These are phyloP conservation scores for Cordia subcordata DNA, from an alignment of 257 asterid species.

Conservation along the genomic window DNA sequence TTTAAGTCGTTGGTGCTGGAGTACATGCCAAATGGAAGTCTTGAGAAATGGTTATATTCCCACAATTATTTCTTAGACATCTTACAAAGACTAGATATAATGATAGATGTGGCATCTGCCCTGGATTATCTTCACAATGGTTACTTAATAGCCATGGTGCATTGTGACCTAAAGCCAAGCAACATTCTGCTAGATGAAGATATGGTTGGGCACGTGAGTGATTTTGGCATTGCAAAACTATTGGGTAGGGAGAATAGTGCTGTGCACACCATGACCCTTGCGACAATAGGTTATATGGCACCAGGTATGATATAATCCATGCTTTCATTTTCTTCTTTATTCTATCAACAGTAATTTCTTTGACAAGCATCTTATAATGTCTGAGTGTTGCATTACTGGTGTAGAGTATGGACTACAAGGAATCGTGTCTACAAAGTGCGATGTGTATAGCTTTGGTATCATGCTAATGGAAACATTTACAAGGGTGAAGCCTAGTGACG, in stretches of 20 bases:
- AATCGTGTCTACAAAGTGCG: neutral
- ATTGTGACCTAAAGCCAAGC: slow-evolving; percentile 17
- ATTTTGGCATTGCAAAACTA: slow-evolving; percentile 28
- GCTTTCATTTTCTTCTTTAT: neutral
- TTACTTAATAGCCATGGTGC: slow-evolving; percentile 5
- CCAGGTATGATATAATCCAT: neutral
- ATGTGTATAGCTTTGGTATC: neutral
- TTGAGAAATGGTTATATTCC: neutral
- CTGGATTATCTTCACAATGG: slow-evolving; percentile 13
- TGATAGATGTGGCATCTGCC: neutral
- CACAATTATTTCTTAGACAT: neutral
- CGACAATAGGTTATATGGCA: slow-evolving; percentile 22
- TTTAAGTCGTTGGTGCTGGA: slow-evolving; percentile 11
- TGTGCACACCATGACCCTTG: neutral
- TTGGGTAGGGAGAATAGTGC: neutral
- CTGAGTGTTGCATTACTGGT: neutral
- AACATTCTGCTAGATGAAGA: slow-evolving; percentile 10
- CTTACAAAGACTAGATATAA: neutral
- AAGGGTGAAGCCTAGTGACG: neutral
- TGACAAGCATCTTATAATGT: neutral
- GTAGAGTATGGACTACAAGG: neutral
- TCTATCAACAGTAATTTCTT: too few species aligned
- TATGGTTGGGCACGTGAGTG: slow-evolving; percentile 18
- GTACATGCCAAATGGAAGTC: slow-evolving; percentile 8
- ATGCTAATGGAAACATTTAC: neutral